Evolutionary conservation across 163 green algal species (phyloP), one percentile per base, ranked within the genome.

Genomic region (Scenedesmus sp.): DNA sequence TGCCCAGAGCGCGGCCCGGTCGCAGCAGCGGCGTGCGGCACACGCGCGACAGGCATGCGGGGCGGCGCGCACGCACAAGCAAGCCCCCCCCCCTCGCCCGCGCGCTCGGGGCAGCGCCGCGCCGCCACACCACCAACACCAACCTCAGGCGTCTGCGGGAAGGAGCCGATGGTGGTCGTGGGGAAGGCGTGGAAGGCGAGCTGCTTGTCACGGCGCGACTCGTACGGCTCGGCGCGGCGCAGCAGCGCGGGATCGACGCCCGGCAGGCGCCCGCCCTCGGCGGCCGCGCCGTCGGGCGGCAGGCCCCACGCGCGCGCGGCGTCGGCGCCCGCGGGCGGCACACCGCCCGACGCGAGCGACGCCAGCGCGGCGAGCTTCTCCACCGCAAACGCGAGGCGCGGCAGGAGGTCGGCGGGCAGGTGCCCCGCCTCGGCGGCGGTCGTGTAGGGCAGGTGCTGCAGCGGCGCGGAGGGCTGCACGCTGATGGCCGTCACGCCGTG

Each of bases 391-490:
- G 91, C 83, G 65, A 97, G 87, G 28, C 83, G 82, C 24, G 26
- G 2, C 3, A 65, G 33, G 48, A 96, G 81, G 17, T 63, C 73
- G 24, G 34, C 31, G 14, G 17, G 34, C 26, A 69, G 70, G 72
- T 79, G 60, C 0, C 34, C 80, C 4, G 48, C 13, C 85, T 97
- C 93, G 20, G 78, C 51, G 17, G 70, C 33, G 31, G 89, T 66
- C 83, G 92, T 85, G 82, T 91, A 90, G 20, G 94, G 93, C 72
- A 97, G 81, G 85, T 97, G 94, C 87, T 96, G 92, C 51, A 97
- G 88, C 14, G 90, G 89, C 3, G 84, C 86, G 57, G 81, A 91
- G 20, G 87, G 85, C 78, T 95, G 70, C 22, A 82, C 36, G 28
- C 24, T 70, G 48, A 82, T 67, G 69, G 51, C 58, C 26, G 65